Evolutionary conservation across 2,329 filamentous ascomycete genomes (phyloP), one percentile per base, ranked within the genome.

Genomic region (Epicoccum nigrum): DNA sequence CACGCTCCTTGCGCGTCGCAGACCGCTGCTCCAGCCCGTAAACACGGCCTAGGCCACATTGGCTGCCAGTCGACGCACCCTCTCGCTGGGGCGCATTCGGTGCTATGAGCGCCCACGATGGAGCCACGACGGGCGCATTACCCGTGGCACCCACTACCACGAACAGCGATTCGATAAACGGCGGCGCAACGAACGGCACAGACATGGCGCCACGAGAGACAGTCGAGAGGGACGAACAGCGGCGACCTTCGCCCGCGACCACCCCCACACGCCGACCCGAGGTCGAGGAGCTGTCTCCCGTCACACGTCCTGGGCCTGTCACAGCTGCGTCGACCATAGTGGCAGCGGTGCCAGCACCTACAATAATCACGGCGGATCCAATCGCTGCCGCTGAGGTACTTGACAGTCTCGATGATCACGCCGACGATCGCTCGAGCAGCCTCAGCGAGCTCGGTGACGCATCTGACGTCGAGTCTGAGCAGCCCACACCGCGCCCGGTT

Each of bases 401-500:
- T 21, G 49, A 52, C 40, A 55, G 35, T 45, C 60, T 67, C 39
- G 69, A 72, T 37, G 63, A 68, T 65, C 89, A 88, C 71, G 86
- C 86, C 70, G 70, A 73, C 49, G 67, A 70, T 53, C 55, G 89
- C 45, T 97, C 92, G 31, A 97, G 93, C 74, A 94, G 92, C 66
- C 81, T 97, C 63, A 97, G 91, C 77, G 93, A 97, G 65, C 89
- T 96, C 49, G 92, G 92, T 67, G 70, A 96, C 65, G 86, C 90
- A 56, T 87, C 90, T 43, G 85, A 89, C 57, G 87, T 82, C 23
- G 66, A 71, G 27, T 74, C 69, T 15, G 70, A 71, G 48, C 70
- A 71, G 43, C 59, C 63, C 16, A 71, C 67, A n/a, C 68, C 68
- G 30, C 60, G 63, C 13, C 45, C 57, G 19, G 41, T 51, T 20